phyloP scores from a whole-genome alignment of 306 rosid species.

The Quercus gilva region DNA sequence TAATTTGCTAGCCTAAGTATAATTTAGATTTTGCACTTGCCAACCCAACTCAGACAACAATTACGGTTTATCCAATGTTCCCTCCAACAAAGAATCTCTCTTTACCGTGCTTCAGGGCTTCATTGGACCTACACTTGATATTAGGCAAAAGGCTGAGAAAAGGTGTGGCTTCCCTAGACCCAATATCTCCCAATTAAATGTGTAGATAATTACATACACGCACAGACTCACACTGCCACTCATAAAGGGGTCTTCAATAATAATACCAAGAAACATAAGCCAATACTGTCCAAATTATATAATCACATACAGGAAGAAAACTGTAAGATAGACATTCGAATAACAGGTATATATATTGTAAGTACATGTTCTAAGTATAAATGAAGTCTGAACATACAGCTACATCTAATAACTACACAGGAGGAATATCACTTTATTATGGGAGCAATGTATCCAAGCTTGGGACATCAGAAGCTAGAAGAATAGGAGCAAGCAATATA shows the following conservation, averaged over 20 bases:
- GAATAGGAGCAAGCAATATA: too few relatives aligned
- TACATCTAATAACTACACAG: constrained; percentile 51
- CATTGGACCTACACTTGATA: not conserved
- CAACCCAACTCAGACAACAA: not conserved
- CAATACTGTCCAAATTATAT: not conserved
- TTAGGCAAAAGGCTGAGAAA: too few relatives aligned
- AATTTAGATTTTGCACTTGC: not conserved
- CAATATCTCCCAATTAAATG: not conserved
- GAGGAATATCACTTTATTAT: constrained; percentile 18
- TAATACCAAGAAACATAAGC: not conserved
- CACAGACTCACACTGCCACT: not conserved
- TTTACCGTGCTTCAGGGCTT: not conserved
- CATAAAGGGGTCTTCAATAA: not conserved
- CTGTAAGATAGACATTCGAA: not conserved
- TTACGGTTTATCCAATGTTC: not conserved
- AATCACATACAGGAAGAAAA: not conserved
- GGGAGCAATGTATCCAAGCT: too few relatives aligned
- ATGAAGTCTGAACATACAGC: constrained; percentile 10
- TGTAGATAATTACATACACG: not conserved
- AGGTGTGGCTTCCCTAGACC: too few relatives aligned
- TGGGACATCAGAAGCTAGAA: too few relatives aligned
- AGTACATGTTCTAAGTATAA: constrained; percentile 26
- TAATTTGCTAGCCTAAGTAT: not conserved
- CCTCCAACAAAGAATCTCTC: not conserved
- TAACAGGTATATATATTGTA: not conserved